Percentiles rank a stretch among this genome's conserved stretches.
Evolutionary conservation across 768 basidiomycete species (phyloP).

Genomic region (Amanita pallidorosea): DNA sequence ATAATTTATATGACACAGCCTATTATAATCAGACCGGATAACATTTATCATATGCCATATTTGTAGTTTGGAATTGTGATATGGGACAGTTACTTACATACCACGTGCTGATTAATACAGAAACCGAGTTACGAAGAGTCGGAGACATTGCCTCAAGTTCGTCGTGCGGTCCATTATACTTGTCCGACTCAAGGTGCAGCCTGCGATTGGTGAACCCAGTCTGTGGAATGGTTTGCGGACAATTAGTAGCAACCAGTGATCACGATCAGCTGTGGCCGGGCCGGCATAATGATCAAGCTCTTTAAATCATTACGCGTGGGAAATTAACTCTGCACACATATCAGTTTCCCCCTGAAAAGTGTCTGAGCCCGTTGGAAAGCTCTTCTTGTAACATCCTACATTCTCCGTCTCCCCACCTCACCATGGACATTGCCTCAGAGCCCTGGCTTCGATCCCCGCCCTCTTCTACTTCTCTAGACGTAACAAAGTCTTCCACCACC

Average conservation of each 20-base stretch:
- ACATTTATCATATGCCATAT: background rate
- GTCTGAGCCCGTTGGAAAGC: constrained; percentile 2
- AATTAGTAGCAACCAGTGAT: background rate
- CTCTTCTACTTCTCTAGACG: constrained; percentile 14
- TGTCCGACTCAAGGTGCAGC: background rate
- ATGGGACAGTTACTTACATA: background rate
- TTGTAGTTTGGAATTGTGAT: background rate
- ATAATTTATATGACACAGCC: background rate
- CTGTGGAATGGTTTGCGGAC: background rate
- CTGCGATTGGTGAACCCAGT: background rate
- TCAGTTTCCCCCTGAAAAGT: constrained; percentile 5
- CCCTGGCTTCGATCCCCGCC: constrained; percentile 12
- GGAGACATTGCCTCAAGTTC: background rate
- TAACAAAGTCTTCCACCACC: constrained; percentile 23
- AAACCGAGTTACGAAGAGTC: background rate
- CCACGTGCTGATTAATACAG: background rate
- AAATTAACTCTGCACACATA: constrained; percentile 5
- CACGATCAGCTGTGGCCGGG: background rate
- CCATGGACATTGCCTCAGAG: constrained; percentile 1
- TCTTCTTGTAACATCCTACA: constrained; percentile 9
- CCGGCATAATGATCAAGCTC: background rate
- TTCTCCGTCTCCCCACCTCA: constrained; percentile 9
- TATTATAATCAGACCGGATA: background rate
- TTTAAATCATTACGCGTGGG: constrained; percentile 5
- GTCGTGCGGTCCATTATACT: background rate